Conservation (phyloP, 768 basidiomycete genomes). For the Mycena haematopus region DNA sequence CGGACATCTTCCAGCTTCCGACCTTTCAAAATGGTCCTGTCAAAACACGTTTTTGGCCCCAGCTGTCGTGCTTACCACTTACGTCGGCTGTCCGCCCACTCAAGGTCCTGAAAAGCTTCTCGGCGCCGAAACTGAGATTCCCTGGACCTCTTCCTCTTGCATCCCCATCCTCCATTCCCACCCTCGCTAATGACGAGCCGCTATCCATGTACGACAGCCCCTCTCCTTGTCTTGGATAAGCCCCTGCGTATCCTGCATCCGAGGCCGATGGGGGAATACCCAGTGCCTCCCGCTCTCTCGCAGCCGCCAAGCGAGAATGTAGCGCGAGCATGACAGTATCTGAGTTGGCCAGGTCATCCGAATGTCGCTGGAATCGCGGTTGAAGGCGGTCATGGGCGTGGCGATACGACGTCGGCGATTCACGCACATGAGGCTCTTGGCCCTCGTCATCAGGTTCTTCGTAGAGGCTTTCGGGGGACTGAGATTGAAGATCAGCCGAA, state of each 20-base stretch:
- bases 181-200: slow-evolving; percentile 51
- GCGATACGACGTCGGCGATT: slow-evolving; percentile 3
- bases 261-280: slow-evolving; percentile 56
- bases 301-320: slow-evolving; percentile 42
- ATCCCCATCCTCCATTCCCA: slow-evolving; percentile 43
- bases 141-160: slow-evolving; percentile 15
- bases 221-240: slow-evolving; percentile 24
- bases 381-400: slow-evolving; percentile 2
- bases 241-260: slow-evolving; percentile 36
- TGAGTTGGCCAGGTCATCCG: slow-evolving; percentile 31
- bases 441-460: slow-evolving; percentile 19
- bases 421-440: slow-evolving; percentile 1
- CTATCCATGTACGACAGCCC: slow-evolving; percentile 51
- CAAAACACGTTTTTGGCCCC: slow-evolving; percentile 7
- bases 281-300: slow-evolving; percentile 55
- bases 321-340: slow-evolving; percentile 35
- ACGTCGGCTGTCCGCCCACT: slow-evolving; percentile 35
- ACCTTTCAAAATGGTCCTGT: slow-evolving; percentile 23
- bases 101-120: slow-evolving; percentile 52
- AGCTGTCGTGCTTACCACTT: neutral
- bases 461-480: slow-evolving; percentile 28
- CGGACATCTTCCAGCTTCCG: slow-evolving; percentile 25
- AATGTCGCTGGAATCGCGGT: slow-evolving; percentile 25
- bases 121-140: slow-evolving; percentile 53
- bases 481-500: slow-evolving; percentile 7